A percentile compares a stretch with the other conserved stretches of the same genome.
phyloP scores from a whole-genome alignment of 169 alveolate species.

The Plasmodium adleri region DNA sequence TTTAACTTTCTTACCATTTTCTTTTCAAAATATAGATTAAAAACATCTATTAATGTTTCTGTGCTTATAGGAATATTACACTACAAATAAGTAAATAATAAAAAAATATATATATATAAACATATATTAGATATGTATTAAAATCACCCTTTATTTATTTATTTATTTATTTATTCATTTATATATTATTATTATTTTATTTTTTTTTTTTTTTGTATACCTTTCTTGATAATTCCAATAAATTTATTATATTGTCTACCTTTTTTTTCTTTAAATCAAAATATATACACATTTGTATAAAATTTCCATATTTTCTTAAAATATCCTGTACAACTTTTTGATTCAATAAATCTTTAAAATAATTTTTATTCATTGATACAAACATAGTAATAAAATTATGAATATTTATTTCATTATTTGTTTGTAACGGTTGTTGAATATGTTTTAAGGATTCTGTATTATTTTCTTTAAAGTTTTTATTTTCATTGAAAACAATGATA shows the following conservation, averaged over 20 bases:
- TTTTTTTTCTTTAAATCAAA: slow-evolving; percentile 70
- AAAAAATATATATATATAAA: slow-evolving; percentile 11
- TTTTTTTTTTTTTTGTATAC: slow-evolving; percentile 25
- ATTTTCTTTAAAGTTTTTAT: slow-evolving; percentile 23
- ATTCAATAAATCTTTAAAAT: slow-evolving; percentile 51
- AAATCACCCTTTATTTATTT: neutral
- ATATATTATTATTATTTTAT: neutral
- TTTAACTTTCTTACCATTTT: slow-evolving; percentile 41
- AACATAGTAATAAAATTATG: slow-evolving; percentile 46
- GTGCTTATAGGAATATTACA: slow-evolving; percentile 30
- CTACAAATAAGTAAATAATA: slow-evolving; percentile 12
- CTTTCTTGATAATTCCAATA: slow-evolving; percentile 54
- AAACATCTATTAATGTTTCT: slow-evolving; percentile 61
- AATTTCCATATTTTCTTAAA: slow-evolving; percentile 64
- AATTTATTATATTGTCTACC: slow-evolving; percentile 45
- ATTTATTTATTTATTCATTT: neutral
- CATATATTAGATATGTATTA: neutral
- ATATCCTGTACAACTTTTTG: neutral
- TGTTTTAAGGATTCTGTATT: neutral
- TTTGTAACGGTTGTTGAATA: neutral
- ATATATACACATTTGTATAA: slow-evolving; percentile 68
- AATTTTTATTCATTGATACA: slow-evolving; percentile 20
- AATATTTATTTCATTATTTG: slow-evolving; percentile 34
- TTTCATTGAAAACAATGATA: slow-evolving; percentile 40
- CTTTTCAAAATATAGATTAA: slow-evolving; percentile 39